Evolutionary conservation across 331 rosid species (phyloP), one percentile per base, ranked within the genome.

Genomic region (Saraca asoca): DNA sequence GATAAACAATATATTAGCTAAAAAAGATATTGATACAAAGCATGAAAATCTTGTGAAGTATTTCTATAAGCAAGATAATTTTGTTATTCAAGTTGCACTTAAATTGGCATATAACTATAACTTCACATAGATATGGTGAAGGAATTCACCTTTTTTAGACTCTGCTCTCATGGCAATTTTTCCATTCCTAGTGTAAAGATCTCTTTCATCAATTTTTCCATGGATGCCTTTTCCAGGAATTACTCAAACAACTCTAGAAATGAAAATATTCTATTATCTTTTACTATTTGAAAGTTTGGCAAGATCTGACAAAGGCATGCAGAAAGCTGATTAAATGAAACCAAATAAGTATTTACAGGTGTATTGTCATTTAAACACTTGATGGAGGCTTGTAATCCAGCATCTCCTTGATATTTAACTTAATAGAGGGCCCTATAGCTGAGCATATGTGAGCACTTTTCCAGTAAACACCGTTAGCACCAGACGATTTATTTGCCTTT

Each of bases 401-500:
- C 95, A 78, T 88, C 68, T 90, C 98, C 83, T 76, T 86, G 82
- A 75, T 85, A 68, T 90, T 87, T 75, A 94, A 83, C 76, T 83
- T 83, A 58, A 94, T 62, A 1, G 98, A 94, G 64, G 98, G 98
- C 17, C 98, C 98, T 97, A 94, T 94, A 2, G 98, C 85, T 0
- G 97, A 94, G 86, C 98, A 94, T 65, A 94, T 64, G 54, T 85
- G 95, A 0, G 95, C 97, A 17, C 97, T 94, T 76, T 90, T 94
- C 98, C 98, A 94, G 85, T 94, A 94, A 49, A 94, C 95, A 11
- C 98, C 98, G 71, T 90, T 94, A 0, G 98, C 98, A 31, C 98
- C 98, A 0, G 95, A 31, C 29, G 98, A 97, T 78, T 94, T 94
- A 68, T 94, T 94, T 31, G 91, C 45, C 62, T 94, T 97, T 19